phyloP scores from a whole-genome alignment of 2,329 filamentous ascomycete genomes.

The Talaromyces sp. region DNA sequence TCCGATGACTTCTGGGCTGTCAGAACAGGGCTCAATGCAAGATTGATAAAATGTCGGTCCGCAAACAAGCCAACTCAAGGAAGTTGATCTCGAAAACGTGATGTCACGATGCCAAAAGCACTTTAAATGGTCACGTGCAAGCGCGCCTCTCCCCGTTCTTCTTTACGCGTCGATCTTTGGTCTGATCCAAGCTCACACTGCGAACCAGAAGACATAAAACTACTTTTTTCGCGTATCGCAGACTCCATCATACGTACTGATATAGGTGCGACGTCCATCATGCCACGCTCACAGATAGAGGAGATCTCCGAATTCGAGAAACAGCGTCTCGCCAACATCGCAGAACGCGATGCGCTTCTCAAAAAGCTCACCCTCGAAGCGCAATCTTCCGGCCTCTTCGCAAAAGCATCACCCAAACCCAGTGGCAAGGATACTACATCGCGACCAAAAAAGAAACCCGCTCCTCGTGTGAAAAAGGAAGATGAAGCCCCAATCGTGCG shows the following conservation, averaged over 20 bases:
- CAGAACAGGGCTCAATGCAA: neutral
- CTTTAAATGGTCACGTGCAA: conserved; percentile 24
- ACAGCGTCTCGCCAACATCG: conserved; percentile 80
- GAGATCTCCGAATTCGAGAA: conserved; percentile 82
- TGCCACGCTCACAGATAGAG: conserved; percentile 33
- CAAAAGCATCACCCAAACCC: conserved; percentile 44
- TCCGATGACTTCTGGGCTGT: neutral
- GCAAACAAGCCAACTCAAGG: neutral
- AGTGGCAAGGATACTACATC: conserved; percentile 2
- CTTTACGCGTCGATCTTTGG: conserved; percentile 19
- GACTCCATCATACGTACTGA: neutral
- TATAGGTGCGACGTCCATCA: neutral
- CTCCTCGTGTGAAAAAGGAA: conserved; percentile 41
- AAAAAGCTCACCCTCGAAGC: conserved; percentile 69
- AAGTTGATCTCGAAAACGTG: neutral
- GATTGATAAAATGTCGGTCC: neutral
- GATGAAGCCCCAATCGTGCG: conserved; percentile 55
- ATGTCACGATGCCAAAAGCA: conserved; percentile 4
- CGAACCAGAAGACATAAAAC: neutral
- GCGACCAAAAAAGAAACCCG: conserved; percentile 32
- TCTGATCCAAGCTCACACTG: neutral
- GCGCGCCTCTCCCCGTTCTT: conserved; percentile 20
- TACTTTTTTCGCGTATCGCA: neutral
- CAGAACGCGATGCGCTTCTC: conserved; percentile 76
- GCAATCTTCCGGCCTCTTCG: conserved; percentile 66